Evolutionary conservation across 1,139 yeast genomes (phyloP), one percentile per base, ranked within the genome.

Genomic region (Diutina neorugosa): DNA sequence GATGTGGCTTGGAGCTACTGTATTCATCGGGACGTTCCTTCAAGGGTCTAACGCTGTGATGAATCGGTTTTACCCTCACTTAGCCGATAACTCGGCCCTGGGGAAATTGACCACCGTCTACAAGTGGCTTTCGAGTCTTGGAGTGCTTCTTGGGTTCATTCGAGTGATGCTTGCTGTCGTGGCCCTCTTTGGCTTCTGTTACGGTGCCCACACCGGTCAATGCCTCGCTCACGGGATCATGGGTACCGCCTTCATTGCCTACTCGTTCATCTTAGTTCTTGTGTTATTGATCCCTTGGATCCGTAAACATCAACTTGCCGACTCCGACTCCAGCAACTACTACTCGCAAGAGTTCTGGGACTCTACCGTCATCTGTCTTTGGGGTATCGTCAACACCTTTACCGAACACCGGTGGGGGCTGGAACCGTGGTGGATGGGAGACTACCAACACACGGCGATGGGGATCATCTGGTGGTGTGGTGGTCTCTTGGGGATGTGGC

Each of bases 381-480:
- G 96, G 96, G 98, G 98, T 5, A 81, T 90, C 44, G 86, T 91
- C 56, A 91, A 91, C 65, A 89, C 97, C 0, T 91, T 91, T 65
- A 91, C 98, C 1, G 98, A 91, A 66, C 98, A 91, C 66, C 73
- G 97, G 57, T 90, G 97, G 97, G 96, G 96, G 41, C 65, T 66
- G 51, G 93, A 88, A 63, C 79, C 74, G 9, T 91, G 98, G 98
- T 76, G 78, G 52, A 94, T 87, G 74, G 94, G 96, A 4, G 95
- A 86, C 65, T 88, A 84, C 65, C 96, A 90, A 68, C 97, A 90
- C 66, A 89, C 98, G 0, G 80, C 95, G 27, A 89, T 91, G 96
- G 98, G 98, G 2, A 86, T 91, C 55, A 77, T 91, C 44, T 91
- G 97, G 96, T 90, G 96, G 94, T 81, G 89, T 54, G 95, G 96